phyloP scores from a whole-genome alignment of 805 yeast species.

The Candida ponderosae region DNA sequence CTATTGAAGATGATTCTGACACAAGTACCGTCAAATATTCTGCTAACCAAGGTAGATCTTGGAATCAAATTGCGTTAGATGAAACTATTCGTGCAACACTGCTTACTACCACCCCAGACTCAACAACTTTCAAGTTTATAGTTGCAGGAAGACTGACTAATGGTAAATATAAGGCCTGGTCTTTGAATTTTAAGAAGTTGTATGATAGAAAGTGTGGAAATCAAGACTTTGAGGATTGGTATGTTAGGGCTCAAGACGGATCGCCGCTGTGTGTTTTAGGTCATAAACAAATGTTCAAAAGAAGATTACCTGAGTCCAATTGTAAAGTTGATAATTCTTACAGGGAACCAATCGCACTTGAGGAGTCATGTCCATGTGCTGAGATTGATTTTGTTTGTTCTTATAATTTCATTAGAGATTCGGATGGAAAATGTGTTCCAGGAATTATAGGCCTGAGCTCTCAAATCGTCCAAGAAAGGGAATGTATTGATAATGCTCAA shows the following conservation, averaged over 20 bases:
- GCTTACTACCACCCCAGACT: conserved; percentile 58
- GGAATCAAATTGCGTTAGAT: conserved; percentile 47
- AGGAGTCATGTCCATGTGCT: conserved; percentile 57
- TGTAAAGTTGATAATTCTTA: conserved; percentile 39
- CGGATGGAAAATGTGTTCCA: conserved; percentile 41
- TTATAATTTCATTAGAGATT: conserved; percentile 33
- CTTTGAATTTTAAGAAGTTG: conserved; percentile 50
- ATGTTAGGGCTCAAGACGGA: conserved; percentile 31
- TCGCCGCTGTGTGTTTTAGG: conserved; percentile 56
- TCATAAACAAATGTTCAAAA: conserved; percentile 48
- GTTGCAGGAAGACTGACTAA: conserved; percentile 33
- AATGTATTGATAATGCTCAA: conserved; percentile 21
- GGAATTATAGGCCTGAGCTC: conserved; percentile 14
- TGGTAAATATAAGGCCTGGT: conserved; percentile 16
- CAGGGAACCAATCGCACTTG: conserved; percentile 29
- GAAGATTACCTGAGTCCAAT: conserved; percentile 58
- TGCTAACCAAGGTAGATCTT: conserved; percentile 64
- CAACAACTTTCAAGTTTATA: conserved; percentile 54
- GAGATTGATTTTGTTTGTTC: conserved; percentile 67
- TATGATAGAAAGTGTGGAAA: conserved; percentile 32
- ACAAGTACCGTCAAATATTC: conserved; percentile 41
- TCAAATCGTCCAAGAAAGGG: conserved; percentile 15
- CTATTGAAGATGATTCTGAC: conserved; percentile 37
- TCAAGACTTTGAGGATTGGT: conserved; percentile 59
- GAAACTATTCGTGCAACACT: conserved; percentile 30